Conservation (phyloP, 306 rosid species). For the Rubus idaeus region DNA sequence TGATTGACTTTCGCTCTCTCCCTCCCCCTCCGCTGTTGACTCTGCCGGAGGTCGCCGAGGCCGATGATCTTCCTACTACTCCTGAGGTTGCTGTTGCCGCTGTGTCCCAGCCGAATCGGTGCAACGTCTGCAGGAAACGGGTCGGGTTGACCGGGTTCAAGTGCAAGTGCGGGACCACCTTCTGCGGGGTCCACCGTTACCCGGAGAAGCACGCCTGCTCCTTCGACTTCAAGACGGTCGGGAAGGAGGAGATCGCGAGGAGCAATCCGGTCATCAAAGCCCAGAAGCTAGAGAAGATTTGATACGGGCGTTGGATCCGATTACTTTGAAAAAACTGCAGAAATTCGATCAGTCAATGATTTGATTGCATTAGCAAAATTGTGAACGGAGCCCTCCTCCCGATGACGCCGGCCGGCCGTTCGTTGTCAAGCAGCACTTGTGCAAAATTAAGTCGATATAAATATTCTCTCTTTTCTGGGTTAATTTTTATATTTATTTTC, state of each 20-base stretch:
- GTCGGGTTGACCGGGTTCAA: conserved; percentile 78
- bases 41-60: conserved; percentile 27
- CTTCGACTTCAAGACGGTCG: conserved; percentile 76
- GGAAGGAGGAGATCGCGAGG: conserved; percentile 77
- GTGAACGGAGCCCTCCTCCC: background rate
- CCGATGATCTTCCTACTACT: conserved; percentile 16
- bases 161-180: conserved; percentile 79
- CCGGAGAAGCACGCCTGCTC: conserved; percentile 85
- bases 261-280: conserved; percentile 83
- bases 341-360: background rate
- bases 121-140: conserved; percentile 70
- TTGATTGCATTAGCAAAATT: conserved; percentile 2
- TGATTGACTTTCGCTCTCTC: conserved; percentile 22
- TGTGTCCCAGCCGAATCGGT: conserved; percentile 50
- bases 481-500: conserved; percentile 10
- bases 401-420: conserved; percentile 1
- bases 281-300: conserved; percentile 70
- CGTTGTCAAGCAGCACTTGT: background rate
- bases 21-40: conserved; percentile 29
- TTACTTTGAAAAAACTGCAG: background rate
- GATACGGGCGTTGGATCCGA: conserved; percentile 20
- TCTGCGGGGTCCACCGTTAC: conserved; percentile 85
- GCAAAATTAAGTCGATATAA: conserved; percentile 21
- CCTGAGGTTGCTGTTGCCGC: background rate
- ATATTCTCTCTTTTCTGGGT: conserved; percentile 7